Conservation (phyloP, 345 rosid species). For the Salix viminalis region DNA sequence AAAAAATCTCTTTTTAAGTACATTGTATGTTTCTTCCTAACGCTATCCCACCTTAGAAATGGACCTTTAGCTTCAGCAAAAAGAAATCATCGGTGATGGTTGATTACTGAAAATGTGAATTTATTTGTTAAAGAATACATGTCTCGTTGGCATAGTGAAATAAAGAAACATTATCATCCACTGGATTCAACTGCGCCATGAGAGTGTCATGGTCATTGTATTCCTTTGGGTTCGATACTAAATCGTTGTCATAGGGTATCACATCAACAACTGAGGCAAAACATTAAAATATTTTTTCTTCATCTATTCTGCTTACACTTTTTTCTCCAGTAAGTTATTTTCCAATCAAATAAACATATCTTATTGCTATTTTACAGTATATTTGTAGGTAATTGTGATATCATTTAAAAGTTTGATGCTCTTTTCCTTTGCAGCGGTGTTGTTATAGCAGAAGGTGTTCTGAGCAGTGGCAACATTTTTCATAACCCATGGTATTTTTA, state of each 20-base stretch:
- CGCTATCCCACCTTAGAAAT: not conserved
- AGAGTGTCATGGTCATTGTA: not conserved
- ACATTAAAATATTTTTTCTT: not conserved
- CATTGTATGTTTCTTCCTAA: not conserved
- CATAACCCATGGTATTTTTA: constrained; percentile 23
- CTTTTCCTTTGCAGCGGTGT: constrained; percentile 71
- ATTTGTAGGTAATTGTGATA: not conserved
- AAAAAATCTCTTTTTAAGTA: not conserved
- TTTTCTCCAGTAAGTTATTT: not conserved
- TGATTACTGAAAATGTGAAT: not conserved
- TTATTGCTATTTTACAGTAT: not conserved
- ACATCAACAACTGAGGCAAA: not conserved
- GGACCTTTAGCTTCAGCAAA: not conserved
- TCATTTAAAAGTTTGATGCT: not conserved
- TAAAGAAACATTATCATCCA: not conserved
- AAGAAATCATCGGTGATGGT: not conserved
- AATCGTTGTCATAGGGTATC: not conserved
- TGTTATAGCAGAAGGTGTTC: constrained; percentile 89
- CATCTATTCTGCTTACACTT: not conserved
- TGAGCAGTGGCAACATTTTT: constrained; percentile 44
- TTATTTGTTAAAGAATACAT: not conserved
- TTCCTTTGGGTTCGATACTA: not conserved
- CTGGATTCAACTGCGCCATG: not conserved
- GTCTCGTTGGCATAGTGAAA: not conserved
- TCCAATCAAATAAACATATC: not conserved